Base-by-base conservation (phyloP, 148 eudicot genomes). In the Rhododendron ovatum region DNA sequence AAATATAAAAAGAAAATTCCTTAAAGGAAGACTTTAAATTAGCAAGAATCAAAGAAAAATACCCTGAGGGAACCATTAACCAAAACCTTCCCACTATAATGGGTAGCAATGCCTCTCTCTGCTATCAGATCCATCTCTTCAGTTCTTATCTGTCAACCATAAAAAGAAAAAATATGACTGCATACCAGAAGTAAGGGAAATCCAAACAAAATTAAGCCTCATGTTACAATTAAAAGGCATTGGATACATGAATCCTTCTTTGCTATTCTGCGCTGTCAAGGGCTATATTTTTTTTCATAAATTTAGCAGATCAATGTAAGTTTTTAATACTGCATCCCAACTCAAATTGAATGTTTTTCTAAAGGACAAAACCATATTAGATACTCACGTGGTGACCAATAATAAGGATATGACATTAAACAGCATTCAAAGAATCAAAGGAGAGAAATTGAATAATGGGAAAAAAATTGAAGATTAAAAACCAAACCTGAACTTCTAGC, bases 111-210 rank as follows among this genome's bases (percentile, higher is more conserved):
- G 84, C 99, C 99, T 90, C 99, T 93, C 86, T 92, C 94, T 73
- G 98, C 99, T 85, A 96, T 95, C 85, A 96, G 86, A 91, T 96
- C 95, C 99, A 96, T 96, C 88, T 96, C 99, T 93, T 96, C 99
- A 78, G 99, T 96, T 87, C 99, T 91, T 84, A 96, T 92, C 99
- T 96, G 87, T 84, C 85, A 65, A 79, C 45, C 83, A 84, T 63
- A 78, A 37, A n/a, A 37, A 3, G 75, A 86, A 67, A n/a, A 35
- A 39, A 75, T 14, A 77, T 22, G 61, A 67, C 18, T 6, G 14
- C 83, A 47, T 57, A 69, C n/a, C 61, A 51, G 24, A 61, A 33
- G 82, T 39, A 39, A 35, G n/a, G 11, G 8, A 51, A 53, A 53
- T 35, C n/a, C 57, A 43, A 13, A 15, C 6, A 71, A 33, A 53